Base-by-base conservation (phyloP, 2,329 filamentous ascomycete genomes). In the Arthrobotrys sinensis region DNA sequence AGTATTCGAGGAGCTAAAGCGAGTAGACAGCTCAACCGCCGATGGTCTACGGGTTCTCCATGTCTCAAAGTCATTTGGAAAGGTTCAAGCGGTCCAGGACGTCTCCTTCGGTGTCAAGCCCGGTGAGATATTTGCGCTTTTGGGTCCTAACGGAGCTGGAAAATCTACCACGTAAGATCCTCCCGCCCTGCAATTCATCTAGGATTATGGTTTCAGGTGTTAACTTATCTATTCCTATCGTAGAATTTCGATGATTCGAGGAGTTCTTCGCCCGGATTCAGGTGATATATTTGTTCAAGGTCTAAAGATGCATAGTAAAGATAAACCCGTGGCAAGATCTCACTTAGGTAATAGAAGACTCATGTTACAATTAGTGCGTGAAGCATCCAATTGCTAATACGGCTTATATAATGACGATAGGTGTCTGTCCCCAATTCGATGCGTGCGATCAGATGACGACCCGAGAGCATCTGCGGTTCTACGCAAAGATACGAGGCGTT, bases 381-480 rank as follows among this genome's bases (percentile, higher is more conserved):
- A 32, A n/a, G 4, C n/a, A 21, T 10, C 1, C 14, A 12, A 11
- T 43, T 40, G 4, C 32, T 32, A 34, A 55, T 16, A 11, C 34
- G 45, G 63, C 3, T 11, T 19, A 28, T 28, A 4, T 28, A 28
- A 28, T 28, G 19, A 28, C 12, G 14, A 24, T 60, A 76, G 95
- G 95, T n/a, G 94, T 97, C 0, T 97, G 94, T 82, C 94, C 95
- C 0, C 94, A 94, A 83, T 91, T 92, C 81, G 92, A 94, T 82
- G 94, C 94, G 7, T 91, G 97, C 86, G 95, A 97, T 84, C 88
- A 91, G 66, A 94, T 97, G 93, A 96, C 94, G 0, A 93, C 96
- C 0, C 86, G 90, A 1, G 94, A 98, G 83, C 94, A 97, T 82
- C 87, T 98, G 1, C 86, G 88, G 62, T 97, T 97, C 85, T 98